Percentiles rank a stretch among this genome's conserved stretches.
Evolutionary conservation across 2,329 filamentous ascomycete species (phyloP).

Genomic region (Colletotrichum horii): DNA sequence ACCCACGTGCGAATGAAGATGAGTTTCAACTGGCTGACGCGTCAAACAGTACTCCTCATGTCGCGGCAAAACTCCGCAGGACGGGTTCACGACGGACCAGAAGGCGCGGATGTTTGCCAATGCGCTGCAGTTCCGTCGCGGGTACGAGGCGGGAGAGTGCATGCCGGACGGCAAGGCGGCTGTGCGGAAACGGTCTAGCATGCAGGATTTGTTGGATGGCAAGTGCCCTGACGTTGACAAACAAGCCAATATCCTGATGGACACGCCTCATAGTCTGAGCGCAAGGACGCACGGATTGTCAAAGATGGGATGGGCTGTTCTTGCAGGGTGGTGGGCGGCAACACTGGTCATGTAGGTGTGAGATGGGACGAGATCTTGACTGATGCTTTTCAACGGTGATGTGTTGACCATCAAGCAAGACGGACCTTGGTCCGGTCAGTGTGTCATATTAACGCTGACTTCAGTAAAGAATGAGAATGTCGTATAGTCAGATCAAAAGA

Average conservation of each 20-base stretch:
- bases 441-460: background rate
- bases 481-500: background rate
- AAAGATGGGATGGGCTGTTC: background rate
- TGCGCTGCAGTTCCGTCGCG: conserved; percentile 25
- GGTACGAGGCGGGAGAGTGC: conserved; percentile 25
- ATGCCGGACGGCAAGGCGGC: conserved; percentile 8
- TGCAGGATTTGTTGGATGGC: conserved; percentile 28
- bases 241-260: conserved; percentile 8
- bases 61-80: conserved; percentile 10
- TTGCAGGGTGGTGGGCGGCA: background rate
- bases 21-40: background rate
- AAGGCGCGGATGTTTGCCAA: conserved; percentile 28
- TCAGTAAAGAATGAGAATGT: background rate
- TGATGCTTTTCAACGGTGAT: background rate
- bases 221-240: conserved; percentile 24
- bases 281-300: background rate
- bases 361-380: background rate
- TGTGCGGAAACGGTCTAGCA: conserved; percentile 22
- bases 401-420: background rate
- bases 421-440: background rate
- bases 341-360: background rate
- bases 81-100: conserved; percentile 28
- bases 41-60: conserved; percentile 16
- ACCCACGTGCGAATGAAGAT: background rate
- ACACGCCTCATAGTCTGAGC: background rate